phyloP scores from a whole-genome alignment of 208 protist species.

The Trypanosoma melophagium region DNA sequence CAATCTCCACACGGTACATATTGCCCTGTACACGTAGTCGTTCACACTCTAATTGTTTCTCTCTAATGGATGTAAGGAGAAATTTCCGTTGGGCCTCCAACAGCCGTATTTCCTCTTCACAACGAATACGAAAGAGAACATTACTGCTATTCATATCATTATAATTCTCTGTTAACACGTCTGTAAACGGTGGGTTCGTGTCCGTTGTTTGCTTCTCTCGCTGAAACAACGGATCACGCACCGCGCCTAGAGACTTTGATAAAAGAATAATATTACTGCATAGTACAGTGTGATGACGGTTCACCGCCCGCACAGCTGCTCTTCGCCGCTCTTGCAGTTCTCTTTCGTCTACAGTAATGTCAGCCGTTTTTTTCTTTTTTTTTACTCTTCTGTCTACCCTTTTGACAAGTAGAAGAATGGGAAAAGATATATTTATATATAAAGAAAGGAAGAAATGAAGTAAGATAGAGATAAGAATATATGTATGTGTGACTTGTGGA shows the following conservation, averaged over 20 bases:
- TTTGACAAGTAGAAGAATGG: not conserved
- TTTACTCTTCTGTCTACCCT: not conserved
- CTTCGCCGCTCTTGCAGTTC: not conserved
- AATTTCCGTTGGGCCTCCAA: conserved; percentile 6
- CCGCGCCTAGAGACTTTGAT: not conserved
- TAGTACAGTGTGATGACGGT: not conserved
- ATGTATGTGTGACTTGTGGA: too few relatives aligned
- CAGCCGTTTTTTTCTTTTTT: too few relatives aligned
- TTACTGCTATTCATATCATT: not conserved
- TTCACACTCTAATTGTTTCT: conserved; percentile 9
- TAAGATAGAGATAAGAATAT: too few relatives aligned
- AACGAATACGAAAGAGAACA: conserved; percentile 1
- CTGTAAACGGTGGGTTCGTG: not conserved
- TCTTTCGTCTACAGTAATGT: not conserved
- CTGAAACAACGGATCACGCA: not conserved
- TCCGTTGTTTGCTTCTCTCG: not conserved
- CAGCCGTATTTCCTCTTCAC: conserved; percentile 5
- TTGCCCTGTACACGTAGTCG: not conserved
- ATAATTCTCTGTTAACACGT: not conserved
- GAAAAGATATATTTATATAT: too few relatives aligned
- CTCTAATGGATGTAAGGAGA: not conserved
- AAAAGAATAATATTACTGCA: not conserved
- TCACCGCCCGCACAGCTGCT: not conserved
- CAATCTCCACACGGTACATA: conserved; percentile 1
- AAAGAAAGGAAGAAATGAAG: too few relatives aligned